Conservation (phyloP, 164 flowering plant species). For the Umbilicus rupestris region DNA sequence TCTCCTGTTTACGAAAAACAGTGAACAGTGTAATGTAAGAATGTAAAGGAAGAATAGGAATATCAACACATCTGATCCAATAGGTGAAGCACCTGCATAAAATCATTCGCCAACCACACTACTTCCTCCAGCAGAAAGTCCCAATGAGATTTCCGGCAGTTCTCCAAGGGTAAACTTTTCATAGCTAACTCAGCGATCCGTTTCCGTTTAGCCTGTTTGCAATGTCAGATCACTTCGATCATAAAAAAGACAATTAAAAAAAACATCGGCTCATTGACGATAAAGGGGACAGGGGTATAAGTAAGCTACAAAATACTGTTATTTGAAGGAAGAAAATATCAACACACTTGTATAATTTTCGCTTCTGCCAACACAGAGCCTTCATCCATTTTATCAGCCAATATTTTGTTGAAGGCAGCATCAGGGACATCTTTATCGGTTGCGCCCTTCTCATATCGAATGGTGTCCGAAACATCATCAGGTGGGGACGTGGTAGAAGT, state of each 20-base stretch:
- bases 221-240: constrained; percentile 11
- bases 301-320: not conserved
- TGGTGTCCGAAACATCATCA: constrained; percentile 20
- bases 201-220: constrained; percentile 68
- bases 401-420: constrained; percentile 19
- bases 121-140: constrained; percentile 95
- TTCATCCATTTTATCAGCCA: constrained; percentile 46
- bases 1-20: constrained; percentile 48
- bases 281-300: not conserved
- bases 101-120: constrained; percentile 99
- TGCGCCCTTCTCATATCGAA: constrained; percentile 17
- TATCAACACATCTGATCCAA: not conserved
- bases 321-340: not conserved
- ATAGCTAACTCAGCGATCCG: constrained; percentile 65
- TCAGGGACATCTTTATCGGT: constrained; percentile 17
- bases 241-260: not conserved
- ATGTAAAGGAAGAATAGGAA: not conserved
- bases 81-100: constrained; percentile 60
- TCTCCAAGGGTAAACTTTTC: constrained; percentile 28
- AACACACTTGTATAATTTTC: constrained; percentile 55
- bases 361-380: constrained; percentile 82
- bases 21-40: not conserved
- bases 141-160: constrained; percentile 71
- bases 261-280: not conserved
- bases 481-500: constrained; percentile 16